Evolutionary conservation across 2,329 filamentous ascomycete species (phyloP).

Genomic region (Monosporascus cannonballus): DNA sequence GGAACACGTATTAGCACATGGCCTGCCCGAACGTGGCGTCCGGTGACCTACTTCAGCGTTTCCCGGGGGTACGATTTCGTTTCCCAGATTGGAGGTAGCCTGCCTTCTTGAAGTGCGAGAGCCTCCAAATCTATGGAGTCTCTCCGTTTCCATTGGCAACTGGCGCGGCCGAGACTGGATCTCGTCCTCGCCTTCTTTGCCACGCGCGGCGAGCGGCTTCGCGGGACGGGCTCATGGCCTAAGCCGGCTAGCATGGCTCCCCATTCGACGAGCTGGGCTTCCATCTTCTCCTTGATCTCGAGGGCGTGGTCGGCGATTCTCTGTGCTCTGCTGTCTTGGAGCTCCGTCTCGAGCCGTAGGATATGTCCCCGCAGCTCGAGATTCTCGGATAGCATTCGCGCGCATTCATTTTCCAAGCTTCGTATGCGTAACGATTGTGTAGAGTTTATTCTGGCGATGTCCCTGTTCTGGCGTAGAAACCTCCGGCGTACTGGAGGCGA

Average conservation of each 20-base stretch:
- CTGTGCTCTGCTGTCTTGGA: constrained; percentile 54
- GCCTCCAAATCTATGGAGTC: constrained; percentile 48
- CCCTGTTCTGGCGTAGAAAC: constrained; percentile 77
- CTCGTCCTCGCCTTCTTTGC: constrained; percentile 36
- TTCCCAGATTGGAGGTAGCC: constrained; percentile 63
- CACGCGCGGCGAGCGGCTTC: constrained; percentile 37
- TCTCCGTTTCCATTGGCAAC: constrained; percentile 50
- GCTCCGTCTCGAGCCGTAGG: constrained; percentile 60
- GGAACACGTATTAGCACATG: constrained; percentile 16
- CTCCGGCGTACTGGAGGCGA: constrained; percentile 60
- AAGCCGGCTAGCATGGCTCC: constrained; percentile 60
- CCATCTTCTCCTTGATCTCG: constrained; percentile 64
- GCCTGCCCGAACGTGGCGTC: not conserved
- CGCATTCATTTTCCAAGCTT: constrained; percentile 68
- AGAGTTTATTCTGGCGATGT: constrained; percentile 75
- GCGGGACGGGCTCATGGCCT: constrained; percentile 50
- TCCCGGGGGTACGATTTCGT: constrained; percentile 60
- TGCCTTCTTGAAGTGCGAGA: constrained; percentile 44
- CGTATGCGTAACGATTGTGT: constrained; percentile 72
- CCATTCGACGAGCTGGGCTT: constrained; percentile 67
- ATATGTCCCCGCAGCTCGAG: constrained; percentile 66
- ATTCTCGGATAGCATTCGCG: constrained; percentile 72
- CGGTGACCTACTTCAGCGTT: constrained; percentile 53
- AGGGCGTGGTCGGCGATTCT: constrained; percentile 60
- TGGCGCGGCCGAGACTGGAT: constrained; percentile 35